These are phyloP conservation scores for Silene conica DNA, from an alignment of 148 eudicot genomes.

Conservation along the genomic window DNA sequence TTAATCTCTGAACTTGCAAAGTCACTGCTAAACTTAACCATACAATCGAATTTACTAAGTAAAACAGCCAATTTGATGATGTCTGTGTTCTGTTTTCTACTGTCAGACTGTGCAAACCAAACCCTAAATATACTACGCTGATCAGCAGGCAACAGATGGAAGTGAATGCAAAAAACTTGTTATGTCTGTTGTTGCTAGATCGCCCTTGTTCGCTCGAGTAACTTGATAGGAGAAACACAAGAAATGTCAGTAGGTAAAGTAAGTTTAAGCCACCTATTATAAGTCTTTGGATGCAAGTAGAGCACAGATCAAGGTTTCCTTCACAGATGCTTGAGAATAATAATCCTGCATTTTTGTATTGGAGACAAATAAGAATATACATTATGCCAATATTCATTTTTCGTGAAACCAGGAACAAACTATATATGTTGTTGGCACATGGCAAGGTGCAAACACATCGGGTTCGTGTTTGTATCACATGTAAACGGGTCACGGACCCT, in stretches of 20 bases:
- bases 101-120: constrained; percentile 24
- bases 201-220: constrained; percentile 7
- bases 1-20: constrained; percentile 31
- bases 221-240: constrained; percentile 22
- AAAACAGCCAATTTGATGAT: constrained; percentile 26
- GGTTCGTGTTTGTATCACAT: too few relatives aligned
- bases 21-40: constrained; percentile 48
- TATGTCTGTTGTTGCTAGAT: constrained; percentile 16
- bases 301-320: constrained; percentile 26
- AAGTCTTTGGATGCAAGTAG: constrained; percentile 34
- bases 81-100: neutral
- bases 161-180: constrained; percentile 22
- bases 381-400: too few relatives aligned
- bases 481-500: too few relatives aligned
- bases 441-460: too few relatives aligned
- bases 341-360: constrained; percentile 33
- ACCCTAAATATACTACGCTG: constrained; percentile 33
- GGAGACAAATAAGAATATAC: too few relatives aligned
- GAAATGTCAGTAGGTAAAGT: constrained; percentile 33
- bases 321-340: constrained; percentile 26
- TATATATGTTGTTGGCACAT: too few relatives aligned
- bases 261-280: constrained; percentile 39
- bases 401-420: too few relatives aligned
- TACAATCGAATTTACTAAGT: constrained; percentile 33
- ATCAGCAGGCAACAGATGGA: constrained; percentile 36